These are phyloP conservation scores for Globisporangium carolinianum DNA, from an alignment of 352 stramenopile species.

Conservation along the genomic window DNA sequence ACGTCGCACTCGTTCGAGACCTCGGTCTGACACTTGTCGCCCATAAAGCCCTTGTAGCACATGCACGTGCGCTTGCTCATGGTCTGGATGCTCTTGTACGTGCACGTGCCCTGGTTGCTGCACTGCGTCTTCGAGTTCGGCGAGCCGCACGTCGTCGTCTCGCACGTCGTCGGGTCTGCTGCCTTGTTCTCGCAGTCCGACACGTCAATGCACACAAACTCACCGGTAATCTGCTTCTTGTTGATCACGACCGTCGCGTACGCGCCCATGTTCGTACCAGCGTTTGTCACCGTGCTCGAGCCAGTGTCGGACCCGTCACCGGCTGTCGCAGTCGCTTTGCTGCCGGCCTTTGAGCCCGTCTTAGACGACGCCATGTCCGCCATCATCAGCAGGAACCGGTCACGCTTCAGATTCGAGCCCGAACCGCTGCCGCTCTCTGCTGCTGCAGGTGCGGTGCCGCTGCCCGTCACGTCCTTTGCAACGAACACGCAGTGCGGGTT, in stretches of 20 bases:
- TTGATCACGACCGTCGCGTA: slow-evolving; percentile 53
- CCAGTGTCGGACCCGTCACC: slow-evolving; percentile 5
- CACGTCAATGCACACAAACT: slow-evolving; percentile 49
- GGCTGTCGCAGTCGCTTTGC: slow-evolving; percentile 2
- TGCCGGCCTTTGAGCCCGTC: neutral
- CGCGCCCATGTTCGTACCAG: slow-evolving; percentile 17
- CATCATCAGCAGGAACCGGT: slow-evolving; percentile 10
- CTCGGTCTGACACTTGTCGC: slow-evolving; percentile 22
- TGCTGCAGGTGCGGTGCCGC: slow-evolving; percentile 5
- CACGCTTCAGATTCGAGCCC: neutral
- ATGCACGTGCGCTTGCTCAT: slow-evolving; percentile 50
- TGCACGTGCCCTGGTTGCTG: slow-evolving; percentile 64
- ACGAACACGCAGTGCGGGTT: slow-evolving; percentile 83
- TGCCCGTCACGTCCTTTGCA: slow-evolving; percentile 30
- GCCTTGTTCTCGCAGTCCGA: slow-evolving; percentile 56
- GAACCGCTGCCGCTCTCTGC: slow-evolving; percentile 1
- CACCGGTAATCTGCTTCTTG: slow-evolving; percentile 40
- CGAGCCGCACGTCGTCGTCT: slow-evolving; percentile 26
- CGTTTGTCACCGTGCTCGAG: slow-evolving; percentile 10
- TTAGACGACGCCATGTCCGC: slow-evolving; percentile 10
- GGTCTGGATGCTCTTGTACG: slow-evolving; percentile 53
- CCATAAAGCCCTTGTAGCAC: slow-evolving; percentile 31
- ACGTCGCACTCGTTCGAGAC: slow-evolving; percentile 24
- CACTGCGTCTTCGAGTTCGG: slow-evolving; percentile 35
- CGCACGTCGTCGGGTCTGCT: slow-evolving; percentile 22